Percentiles rank a stretch among this genome's conserved stretches.
phyloP scores from a whole-genome alignment of 495 filamentous ascomycete species.

The Cercophora sp. region DNA sequence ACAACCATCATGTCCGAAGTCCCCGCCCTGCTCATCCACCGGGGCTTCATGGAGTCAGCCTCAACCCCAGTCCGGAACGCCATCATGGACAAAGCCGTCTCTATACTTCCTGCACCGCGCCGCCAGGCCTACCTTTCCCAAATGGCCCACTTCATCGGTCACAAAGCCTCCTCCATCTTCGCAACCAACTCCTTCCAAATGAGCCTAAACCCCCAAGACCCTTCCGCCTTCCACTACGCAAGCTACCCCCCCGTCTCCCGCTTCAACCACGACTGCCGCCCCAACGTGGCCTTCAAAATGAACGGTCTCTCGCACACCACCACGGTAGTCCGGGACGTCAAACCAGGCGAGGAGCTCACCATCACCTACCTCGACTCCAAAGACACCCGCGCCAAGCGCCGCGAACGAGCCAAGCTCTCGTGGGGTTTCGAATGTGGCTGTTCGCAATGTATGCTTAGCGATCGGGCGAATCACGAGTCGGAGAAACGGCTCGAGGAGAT shows the following conservation, averaged over 20 bases:
- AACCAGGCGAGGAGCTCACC: conserved; percentile 24
- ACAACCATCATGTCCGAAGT: conserved; percentile 17
- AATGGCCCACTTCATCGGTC: conserved; percentile 18
- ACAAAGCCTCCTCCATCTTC: conserved; percentile 24
- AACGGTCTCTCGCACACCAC: conserved; percentile 20
- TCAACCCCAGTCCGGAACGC: conserved; percentile 2
- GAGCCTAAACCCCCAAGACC: conserved; percentile 14
- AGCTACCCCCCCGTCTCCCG: conserved; percentile 27
- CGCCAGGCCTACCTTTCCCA: conserved; percentile 13
- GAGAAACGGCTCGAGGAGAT: conserved; percentile 26
- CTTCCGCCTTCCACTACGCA: conserved; percentile 26
- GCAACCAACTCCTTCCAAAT: conserved; percentile 30
- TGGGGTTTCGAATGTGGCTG: conserved; percentile 22
- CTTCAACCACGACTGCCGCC: conserved; percentile 30
- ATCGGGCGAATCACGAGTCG: conserved; percentile 13
- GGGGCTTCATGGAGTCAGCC: conserved; percentile 14
- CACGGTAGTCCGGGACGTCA: conserved; percentile 22
- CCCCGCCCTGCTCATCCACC: conserved; percentile 26
- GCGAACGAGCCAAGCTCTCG: conserved; percentile 4
- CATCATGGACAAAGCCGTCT: conserved; percentile 23
- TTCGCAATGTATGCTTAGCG: conserved; percentile 9
- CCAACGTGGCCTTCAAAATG: conserved; percentile 26
- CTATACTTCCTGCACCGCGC: conserved; percentile 14
- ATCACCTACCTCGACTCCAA: conserved; percentile 26
- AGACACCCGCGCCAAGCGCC: conserved; percentile 12